Evolutionary conservation across 306 rosid genomes (phyloP), one percentile per base, ranked within the genome.

Genomic region (Pyrus pyrifolia): DNA sequence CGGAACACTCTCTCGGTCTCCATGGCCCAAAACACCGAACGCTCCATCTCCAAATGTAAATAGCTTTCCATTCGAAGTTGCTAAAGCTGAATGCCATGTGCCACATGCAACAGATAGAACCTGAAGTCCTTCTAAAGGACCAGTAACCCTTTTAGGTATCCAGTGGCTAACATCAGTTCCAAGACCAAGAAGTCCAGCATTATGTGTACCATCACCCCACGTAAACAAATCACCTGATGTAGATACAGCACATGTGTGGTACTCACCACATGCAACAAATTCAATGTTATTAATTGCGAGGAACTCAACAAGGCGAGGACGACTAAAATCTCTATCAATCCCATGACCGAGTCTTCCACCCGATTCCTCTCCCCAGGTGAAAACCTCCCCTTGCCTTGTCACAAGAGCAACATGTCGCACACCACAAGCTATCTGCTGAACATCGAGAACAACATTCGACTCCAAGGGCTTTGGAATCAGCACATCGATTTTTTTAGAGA

Each of bases 301-400:
- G 71, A 91, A 89, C 86, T 96, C 98, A 76, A 96, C 97, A 66
- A 92, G 93, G 23, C 46, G 85, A 15, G 98, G 99, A 60, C 58
- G 80, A 63, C 90, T 79, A 58, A 75, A 85, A 77, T 87, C 85
- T 83, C 81, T 91, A 77, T 93, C 96, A 70, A 82, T 71, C 46
- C 99, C 99, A 76, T 91, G 98, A 35, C 99, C 99, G 40, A 96
- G 97, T 69, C 93, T 86, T 81, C 99, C 99, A 2, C 97, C 98
- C 68, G 85, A 89, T 78, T 91, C 98, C 80, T 92, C 99, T 68
- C 99, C 99, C 99, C 99, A 96, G 14, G 98, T 91, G 79, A 96
- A 96, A 86, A 92, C 90, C 85, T 96, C 99, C 62, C 99, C 99
- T 78, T 96, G 97, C 87, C 93, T 88, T 64, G 99, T 96, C 40